phyloP scores from a whole-genome alignment of 2,329 filamentous ascomycete genomes.

The Nigrospora osmanthi region DNA sequence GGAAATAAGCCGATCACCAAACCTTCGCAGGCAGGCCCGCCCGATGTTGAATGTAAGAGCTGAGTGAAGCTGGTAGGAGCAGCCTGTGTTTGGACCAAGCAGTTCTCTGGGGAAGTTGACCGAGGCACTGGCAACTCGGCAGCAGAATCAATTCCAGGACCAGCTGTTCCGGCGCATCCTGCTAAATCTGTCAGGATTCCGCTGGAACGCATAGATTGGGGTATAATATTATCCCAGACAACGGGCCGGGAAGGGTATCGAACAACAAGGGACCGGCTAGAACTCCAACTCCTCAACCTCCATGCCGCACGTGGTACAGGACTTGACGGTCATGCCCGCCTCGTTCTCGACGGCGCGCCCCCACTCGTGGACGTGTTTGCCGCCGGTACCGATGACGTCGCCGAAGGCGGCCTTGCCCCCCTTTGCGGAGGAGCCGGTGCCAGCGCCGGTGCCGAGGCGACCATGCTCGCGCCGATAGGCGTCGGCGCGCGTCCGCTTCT shows the following conservation, averaged over 20 bases:
- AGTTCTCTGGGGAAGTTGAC: too few species aligned
- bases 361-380: constrained; percentile 87
- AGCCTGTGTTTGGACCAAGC: too few species aligned
- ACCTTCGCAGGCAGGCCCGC: too few species aligned
- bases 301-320: constrained; percentile 67
- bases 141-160: too few species aligned
- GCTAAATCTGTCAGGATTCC: too few species aligned
- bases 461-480: constrained; percentile 70
- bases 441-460: constrained; percentile 35
- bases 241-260: constrained; percentile 3
- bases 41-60: too few species aligned
- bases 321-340: constrained; percentile 73
- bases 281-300: constrained; percentile 72
- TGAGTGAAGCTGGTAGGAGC: too few species aligned
- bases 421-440: constrained; percentile 24
- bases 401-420: constrained; percentile 58
- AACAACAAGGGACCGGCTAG: constrained; percentile 18
- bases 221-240: too few species aligned
- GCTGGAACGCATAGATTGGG: too few species aligned
- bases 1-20: too few species aligned
- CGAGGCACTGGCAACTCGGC: too few species aligned
- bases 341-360: constrained; percentile 60
- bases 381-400: constrained; percentile 59
- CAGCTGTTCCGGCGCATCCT: too few species aligned
- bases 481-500: constrained; percentile 88